Evolutionary conservation across 2,329 filamentous ascomycete species (phyloP), one percentile per base, ranked within the genome.

Genomic region (Tolypocladium tundrense): DNA sequence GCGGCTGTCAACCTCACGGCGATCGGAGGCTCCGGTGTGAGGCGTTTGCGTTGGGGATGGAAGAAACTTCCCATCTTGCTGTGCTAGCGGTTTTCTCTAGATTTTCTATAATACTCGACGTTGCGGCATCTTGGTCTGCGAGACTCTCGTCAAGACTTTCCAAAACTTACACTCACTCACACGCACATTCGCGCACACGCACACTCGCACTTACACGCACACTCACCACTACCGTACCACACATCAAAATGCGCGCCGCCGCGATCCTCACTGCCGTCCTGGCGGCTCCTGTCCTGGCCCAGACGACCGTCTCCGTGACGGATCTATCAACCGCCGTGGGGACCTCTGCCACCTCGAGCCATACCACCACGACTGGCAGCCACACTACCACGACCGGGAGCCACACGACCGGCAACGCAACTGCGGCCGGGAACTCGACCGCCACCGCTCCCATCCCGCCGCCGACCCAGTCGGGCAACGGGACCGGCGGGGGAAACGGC

Each of bases 221-320:
- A 7, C 33, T 13, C 19, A 14, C 4, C 27, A 21, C 19, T 55
- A 21, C 31, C 39, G 24, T 19, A 45, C 53, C 39, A 41, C 33
- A 41, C n/a, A 24, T 54, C 59, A 63, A 57, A 56, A 65, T 65
- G 64, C 64, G 63, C 56, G 56, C 57, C 58, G 58, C 56, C 21
- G 43, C 60, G 45, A 42, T 58, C 37, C 14, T 65, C 58, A 53
- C 60, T 24, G 57, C 59, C 55, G 35, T 57, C 59, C 56, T 66
- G 58, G 64, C 64, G 37, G 54, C 45, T 19, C 57, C 57, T 14
- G 54, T 53, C 35, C 45, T 58, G n/a, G 39, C 56, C 19, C 56
- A 57, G 31, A 43, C 33, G 13, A 33, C 24, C 2, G 3, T 43
- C n/a, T n/a, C 39, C 19, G 41, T 52, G 53, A 40, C 33, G 43